phyloP scores from a whole-genome alignment of 495 filamentous ascomycete genomes.

The Penicillium canescens region DNA sequence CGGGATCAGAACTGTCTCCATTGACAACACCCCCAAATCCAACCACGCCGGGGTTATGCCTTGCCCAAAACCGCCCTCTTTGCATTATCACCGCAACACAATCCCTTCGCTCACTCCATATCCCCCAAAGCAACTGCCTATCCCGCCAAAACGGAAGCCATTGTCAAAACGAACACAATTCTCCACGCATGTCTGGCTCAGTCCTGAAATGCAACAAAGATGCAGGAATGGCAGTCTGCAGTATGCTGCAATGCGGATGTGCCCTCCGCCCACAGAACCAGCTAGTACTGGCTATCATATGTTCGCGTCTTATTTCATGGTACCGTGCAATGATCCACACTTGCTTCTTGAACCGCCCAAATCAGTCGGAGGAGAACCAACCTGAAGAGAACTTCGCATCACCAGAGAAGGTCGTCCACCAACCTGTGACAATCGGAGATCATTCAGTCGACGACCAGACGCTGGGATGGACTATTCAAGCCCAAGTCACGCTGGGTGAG shows the following conservation, averaged over 20 bases:
- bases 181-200: slow-evolving; percentile 9
- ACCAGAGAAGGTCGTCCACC: slow-evolving; percentile 1
- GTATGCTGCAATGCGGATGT: slow-evolving; percentile 12
- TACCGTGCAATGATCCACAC: slow-evolving; percentile 7
- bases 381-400: neutral
- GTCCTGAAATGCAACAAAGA: slow-evolving; percentile 10
- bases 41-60: neutral
- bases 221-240: slow-evolving; percentile 6
- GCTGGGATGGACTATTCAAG: slow-evolving; percentile 1
- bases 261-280: slow-evolving; percentile 10
- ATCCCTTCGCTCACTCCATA: slow-evolving; percentile 8
- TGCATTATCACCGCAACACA: slow-evolving; percentile 10
- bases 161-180: neutral
- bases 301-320: slow-evolving; percentile 2
- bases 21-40: neutral
- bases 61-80: neutral
- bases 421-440: slow-evolving; percentile 9
- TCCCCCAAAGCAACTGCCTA: slow-evolving; percentile 1
- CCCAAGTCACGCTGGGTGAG: slow-evolving; percentile 1
- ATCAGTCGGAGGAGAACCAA: neutral
- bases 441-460: slow-evolving; percentile 4
- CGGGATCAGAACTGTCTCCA: neutral
- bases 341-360: neutral
- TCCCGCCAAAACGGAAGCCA: neutral
- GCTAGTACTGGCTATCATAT: slow-evolving; percentile 5